Base-by-base conservation (phyloP, 441 rosid species). In the Aquilaria agallochum region DNA sequence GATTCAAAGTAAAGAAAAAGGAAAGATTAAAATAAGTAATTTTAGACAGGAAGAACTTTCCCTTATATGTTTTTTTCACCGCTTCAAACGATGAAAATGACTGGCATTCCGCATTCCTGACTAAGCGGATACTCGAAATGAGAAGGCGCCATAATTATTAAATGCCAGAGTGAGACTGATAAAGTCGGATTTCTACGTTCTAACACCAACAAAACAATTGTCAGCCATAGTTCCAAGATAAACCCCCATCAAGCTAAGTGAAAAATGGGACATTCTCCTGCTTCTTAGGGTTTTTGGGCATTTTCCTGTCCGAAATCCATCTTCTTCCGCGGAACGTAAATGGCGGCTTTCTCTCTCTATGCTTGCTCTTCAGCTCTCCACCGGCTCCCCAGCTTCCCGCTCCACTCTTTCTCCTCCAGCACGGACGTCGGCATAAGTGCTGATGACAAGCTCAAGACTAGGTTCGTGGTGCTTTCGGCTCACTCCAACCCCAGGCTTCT, bases 401-500 rank as follows among this genome's bases (percentile, higher is more conserved):
- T 65, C 44, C 59, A 56, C 27, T 67, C 72, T 40, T 33, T 11
- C 53, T 65, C 32, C 11, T 55, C 14, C 14, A 52, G 65, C 11
- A 49, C 51, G 3, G 66, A 59, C 47, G 65, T 30, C 58, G 58
- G 57, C 1, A 40, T 66, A 27, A 56, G 34, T 58, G 66, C 32
- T 44, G 66, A 58, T 54, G 32, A 3, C 5, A 30, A n/a, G 63
- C 42, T 33, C 10, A 74, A 31, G 32, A 27, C 59, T 11, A 65
- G 74, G 67, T 74, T 86, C 47, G 65, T 75, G 71, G 88, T 72
- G 83, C 73, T 67, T 44, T 80, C 86, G 54, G 68, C 88, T 36
- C 98, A 90, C 66, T 88, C 98, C 11, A 86, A 85, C 52, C 84
- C 97, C 56, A 83, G 76, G 77, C 85, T 92, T 69, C 79, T 90